Evolutionary conservation across 768 basidiomycete genomes (phyloP), one percentile per base, ranked within the genome.

Genomic region (Pseudohyphozyma bogoriensis): DNA sequence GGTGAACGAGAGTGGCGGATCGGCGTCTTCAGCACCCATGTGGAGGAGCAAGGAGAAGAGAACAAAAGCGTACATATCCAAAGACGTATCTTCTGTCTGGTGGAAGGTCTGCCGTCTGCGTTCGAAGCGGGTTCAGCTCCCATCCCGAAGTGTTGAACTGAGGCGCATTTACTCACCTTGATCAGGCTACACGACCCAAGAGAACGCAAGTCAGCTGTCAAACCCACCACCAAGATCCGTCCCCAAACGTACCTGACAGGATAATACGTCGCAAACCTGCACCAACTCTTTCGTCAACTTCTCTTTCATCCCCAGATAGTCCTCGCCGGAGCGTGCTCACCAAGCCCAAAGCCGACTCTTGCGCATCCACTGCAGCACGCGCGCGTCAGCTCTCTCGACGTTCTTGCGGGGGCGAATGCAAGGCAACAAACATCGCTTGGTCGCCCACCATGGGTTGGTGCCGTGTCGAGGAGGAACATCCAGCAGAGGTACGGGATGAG

Each of bases 11-110:
- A 13, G 10, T 16, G 10, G 24, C n/a, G 39, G 22, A n/a, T n/a
- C n/a, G 22, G 54, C 24, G 37, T 20, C 12, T 9, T n/a, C n/a
- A n/a, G n/a, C n/a, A n/a, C n/a, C n/a, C n/a, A n/a, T n/a, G n/a
- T n/a, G n/a, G n/a, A n/a, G n/a, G n/a, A n/a, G n/a, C n/a, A n/a
- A n/a, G n/a, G n/a, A n/a, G n/a, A n/a, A n/a, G n/a, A n/a, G n/a
- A n/a, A n/a, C n/a, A n/a, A n/a, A n/a, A n/a, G n/a, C n/a, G n/a
- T n/a, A n/a, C n/a, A n/a, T n/a, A n/a, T n/a, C 65, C 95, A 74
- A 99, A 99, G 18, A 99, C 81, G 75, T 99, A 99, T 24, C 88
- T 85, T 64, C 91, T 78, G 73, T 95, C 89, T 15, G 93, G 77
- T 1, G 93, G 90, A 28, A 99, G 79, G 65, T 93, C 88, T 37